Evolutionary conservation across 306 rosid genomes (phyloP), one percentile per base, ranked within the genome.

Genomic region (Castanospermum australe): DNA sequence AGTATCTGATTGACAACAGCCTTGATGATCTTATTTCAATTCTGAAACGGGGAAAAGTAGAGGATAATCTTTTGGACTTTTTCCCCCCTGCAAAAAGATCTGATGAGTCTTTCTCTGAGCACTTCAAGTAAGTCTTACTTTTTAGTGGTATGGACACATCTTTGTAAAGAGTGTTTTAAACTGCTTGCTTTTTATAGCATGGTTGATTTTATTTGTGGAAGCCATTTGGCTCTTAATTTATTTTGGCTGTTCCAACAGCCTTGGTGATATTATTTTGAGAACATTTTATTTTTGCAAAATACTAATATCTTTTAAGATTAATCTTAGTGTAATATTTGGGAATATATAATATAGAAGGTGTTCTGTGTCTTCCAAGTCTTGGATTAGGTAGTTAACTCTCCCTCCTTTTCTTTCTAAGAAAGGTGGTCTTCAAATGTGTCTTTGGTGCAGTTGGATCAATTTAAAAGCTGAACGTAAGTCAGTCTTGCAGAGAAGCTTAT

Each of bases 11-110:
- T 74, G 99, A 91, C 81, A 96, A 96, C 71, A 93, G 93, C 88
- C 99, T 96, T 76, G 99, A 96, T 91, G 99, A 96, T 84, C 87
- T 96, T 82, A 96, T 96, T 82, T 83, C 99, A 30, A 96, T 96
- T 78, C 90, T 96, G 83, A 96, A 93, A 75, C 86, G 99, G 71
- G 99, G 99, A 45, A 93, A 93, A 88, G 93, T 93, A 81, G 99
- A 96, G 88, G 99, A 93, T 15, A 90, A 89, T 85, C 98, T 96
- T 76, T 83, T 96, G 86, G 93, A 89, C 9, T 89, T 96, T 86
- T 84, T 96, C 79, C 99, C 99, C 41, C 87, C 98, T 69, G 75
- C 96, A 61, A 96, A 89, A 80, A 90, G 96, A 51, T 86, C 99
- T 21, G 90, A 89, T 7, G 98, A 96, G 78, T 75, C 87, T 44